Base-by-base conservation (phyloP, 495 filamentous ascomycete species). In the Aspergillus sparsus region DNA sequence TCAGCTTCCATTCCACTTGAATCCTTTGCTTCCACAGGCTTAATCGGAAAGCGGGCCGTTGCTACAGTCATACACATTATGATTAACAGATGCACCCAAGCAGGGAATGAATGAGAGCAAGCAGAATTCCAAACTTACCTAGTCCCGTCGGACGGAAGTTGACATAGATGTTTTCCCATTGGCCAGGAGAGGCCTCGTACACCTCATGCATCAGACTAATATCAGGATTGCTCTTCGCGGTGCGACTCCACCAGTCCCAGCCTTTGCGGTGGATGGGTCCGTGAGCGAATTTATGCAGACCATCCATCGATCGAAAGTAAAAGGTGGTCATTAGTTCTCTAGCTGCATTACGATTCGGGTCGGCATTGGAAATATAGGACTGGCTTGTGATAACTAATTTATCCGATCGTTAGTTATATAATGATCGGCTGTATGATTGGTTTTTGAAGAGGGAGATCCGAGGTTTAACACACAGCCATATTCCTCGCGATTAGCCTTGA, bases 141-240 rank as follows among this genome's bases (percentile, higher is more conserved):
- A 57, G n/a, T 34, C 55, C 55, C 10, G 12, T 39, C 6, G 44
- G 55, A 45, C 11, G 11, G 49, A 49, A 57, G 15, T 57, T 57
- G n/a, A 57, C 9, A 32, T 37, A 57, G n/a, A 57, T 18, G 31
- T 49, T 57, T 31, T 57, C 55, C 55, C 55, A 57, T 4, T 9
- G 13, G 7, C 55, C 55, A 7, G 55, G 33, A 11, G 44, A 33
- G 7, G 55, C 55, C 33, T 57, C 55, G 15, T 49, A 57, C 2
- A 57, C 55, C 44, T 57, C 55, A 39, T 57, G 55, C 34, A 49
- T 49, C 16, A 57, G 49, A 21, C 55, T 57, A 34, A 57, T 49
- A 34, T 57, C 44, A 4, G 44, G 21, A 39, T 57, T 32, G 10
- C 49, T 32, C 55, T 57, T 57, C 44, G 18, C 13, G 8, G 44